These are phyloP conservation scores for Penicillium steckii DNA, from an alignment of 495 filamentous ascomycete genomes.

Conservation along the genomic window DNA sequence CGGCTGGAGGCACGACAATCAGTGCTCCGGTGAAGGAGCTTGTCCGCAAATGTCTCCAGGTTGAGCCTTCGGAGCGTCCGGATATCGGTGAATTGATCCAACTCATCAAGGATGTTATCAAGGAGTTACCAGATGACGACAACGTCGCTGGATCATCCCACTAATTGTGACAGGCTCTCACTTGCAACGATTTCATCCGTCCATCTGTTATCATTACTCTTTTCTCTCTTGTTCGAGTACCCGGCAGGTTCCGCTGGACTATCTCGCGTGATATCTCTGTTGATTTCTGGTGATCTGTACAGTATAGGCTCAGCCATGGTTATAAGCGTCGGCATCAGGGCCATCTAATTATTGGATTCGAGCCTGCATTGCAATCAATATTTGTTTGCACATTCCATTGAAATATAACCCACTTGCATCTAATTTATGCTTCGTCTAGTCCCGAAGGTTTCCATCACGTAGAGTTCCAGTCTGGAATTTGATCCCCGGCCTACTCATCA, in stretches of 20 bases:
- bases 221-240: slow-evolving; percentile 6
- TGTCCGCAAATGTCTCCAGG: slow-evolving; percentile 81
- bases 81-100: slow-evolving; percentile 86
- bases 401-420: neutral
- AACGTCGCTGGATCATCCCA: slow-evolving; percentile 30
- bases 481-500: slow-evolving; percentile 1
- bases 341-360: neutral
- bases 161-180: slow-evolving; percentile 6
- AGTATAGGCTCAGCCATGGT: slow-evolving; percentile 8
- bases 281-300: slow-evolving; percentile 21
- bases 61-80: slow-evolving; percentile 90
- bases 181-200: neutral
- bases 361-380: neutral
- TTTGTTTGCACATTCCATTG: neutral
- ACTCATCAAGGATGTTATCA: slow-evolving; percentile 74
- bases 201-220: neutral
- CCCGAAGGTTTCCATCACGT: too few relatives aligned
- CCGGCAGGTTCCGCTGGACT: slow-evolving; percentile 21
- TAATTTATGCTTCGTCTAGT: neutral
- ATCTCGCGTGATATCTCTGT: slow-evolving; percentile 6
- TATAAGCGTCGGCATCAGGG: neutral
- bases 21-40: slow-evolving; percentile 79
- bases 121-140: slow-evolving; percentile 70
- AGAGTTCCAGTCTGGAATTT: neutral
- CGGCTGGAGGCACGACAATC: slow-evolving; percentile 43